Evolutionary conservation across 2,329 filamentous ascomycete species (phyloP).

Genomic region (Epichloe bromicola): DNA sequence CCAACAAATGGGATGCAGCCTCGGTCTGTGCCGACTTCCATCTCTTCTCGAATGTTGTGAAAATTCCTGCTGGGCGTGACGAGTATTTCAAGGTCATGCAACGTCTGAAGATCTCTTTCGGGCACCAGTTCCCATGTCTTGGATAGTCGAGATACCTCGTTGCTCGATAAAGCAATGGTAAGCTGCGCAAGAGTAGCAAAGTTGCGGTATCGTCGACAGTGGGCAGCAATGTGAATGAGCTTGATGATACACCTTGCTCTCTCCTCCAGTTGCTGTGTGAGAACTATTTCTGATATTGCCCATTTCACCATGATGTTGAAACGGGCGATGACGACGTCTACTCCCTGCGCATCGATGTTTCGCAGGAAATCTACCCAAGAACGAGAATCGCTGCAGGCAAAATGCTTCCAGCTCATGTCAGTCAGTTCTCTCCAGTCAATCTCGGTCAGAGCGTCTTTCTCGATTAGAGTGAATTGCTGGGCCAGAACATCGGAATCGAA

Average conservation of each 20-base stretch:
- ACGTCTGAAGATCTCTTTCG: conserved; percentile 47
- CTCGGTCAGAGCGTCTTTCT: conserved; percentile 75
- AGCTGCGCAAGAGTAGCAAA: conserved; percentile 77
- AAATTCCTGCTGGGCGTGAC: conserved; percentile 72
- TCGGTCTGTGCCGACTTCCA: conserved; percentile 55
- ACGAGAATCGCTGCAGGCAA: conserved; percentile 47
- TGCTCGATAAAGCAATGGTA: conserved; percentile 61
- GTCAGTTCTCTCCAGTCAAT: conserved; percentile 83
- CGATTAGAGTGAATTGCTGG: conserved; percentile 73
- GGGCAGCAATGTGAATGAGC: conserved; percentile 66
- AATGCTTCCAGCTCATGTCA: conserved; percentile 69
- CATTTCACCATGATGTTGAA: conserved; percentile 87
- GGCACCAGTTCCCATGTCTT: conserved; percentile 63
- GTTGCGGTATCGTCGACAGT: conserved; percentile 65
- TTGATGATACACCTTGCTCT: conserved; percentile 67
- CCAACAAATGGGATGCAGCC: conserved; percentile 78
- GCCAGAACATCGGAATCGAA: conserved; percentile 70
- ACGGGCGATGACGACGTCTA: conserved; percentile 72
- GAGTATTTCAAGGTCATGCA: conserved; percentile 56
- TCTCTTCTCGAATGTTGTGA: conserved; percentile 61
- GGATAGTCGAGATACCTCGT: conserved; percentile 54
- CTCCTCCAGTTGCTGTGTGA: conserved; percentile 60
- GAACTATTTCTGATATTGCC: conserved; percentile 66
- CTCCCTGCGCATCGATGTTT: conserved; percentile 57
- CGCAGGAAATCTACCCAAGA: conserved; percentile 77